Conservation (phyloP, 1,284 basidiomycete species). For the Malassezia yamatoensis region DNA sequence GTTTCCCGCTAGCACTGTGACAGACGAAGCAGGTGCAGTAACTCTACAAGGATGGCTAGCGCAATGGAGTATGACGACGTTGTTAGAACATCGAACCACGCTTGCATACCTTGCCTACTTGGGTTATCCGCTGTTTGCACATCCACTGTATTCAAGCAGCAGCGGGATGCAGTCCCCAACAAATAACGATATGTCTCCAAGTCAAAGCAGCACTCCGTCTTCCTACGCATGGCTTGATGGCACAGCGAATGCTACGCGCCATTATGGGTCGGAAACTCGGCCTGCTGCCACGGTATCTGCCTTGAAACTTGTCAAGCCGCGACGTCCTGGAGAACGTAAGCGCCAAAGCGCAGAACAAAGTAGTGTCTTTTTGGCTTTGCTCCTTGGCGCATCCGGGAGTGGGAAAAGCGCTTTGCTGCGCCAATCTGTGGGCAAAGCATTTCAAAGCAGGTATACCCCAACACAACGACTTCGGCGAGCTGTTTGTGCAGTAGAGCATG, state of each 20-base stretch:
- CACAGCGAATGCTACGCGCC: background rate
- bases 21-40: slow-evolving; percentile 77
- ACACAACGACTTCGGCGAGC: slow-evolving; percentile 82
- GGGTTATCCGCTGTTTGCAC: slow-evolving; percentile 57
- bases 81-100: slow-evolving; percentile 81
- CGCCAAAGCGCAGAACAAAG: slow-evolving; percentile 50
- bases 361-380: slow-evolving; percentile 58
- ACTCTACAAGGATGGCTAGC: slow-evolving; percentile 96
- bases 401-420: slow-evolving; percentile 83
- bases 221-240: slow-evolving; percentile 18
- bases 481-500: slow-evolving; percentile 88
- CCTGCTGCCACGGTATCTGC: slow-evolving; percentile 32
- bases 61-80: slow-evolving; percentile 98
- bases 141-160: slow-evolving; percentile 5
- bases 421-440: slow-evolving; percentile 70
- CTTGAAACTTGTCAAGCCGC: slow-evolving; percentile 51
- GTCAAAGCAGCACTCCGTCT: slow-evolving; percentile 5
- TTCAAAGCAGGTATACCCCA: slow-evolving; percentile 59
- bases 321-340: slow-evolving; percentile 61
- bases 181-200: slow-evolving; percentile 7
- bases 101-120: slow-evolving; percentile 92
- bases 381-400: slow-evolving; percentile 87
- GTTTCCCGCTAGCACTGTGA: slow-evolving; percentile 65
- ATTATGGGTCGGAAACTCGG: slow-evolving; percentile 8
- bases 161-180: slow-evolving; percentile 12